Conservation (phyloP, 768 basidiomycete genomes). For the Russula sp. region DNA sequence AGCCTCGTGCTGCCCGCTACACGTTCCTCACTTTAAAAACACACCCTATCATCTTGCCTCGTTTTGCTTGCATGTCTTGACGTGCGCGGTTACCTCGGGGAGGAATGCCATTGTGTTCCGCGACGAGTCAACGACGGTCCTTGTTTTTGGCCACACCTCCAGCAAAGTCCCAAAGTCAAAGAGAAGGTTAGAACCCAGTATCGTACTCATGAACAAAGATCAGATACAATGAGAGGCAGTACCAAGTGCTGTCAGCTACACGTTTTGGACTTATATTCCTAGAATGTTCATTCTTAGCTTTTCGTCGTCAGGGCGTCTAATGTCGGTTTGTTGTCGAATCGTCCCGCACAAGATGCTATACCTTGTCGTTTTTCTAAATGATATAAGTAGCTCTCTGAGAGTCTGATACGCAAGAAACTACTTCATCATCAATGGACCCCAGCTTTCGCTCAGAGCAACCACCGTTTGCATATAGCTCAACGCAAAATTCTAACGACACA, state of each 20-base stretch:
- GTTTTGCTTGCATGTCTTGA: background rate
- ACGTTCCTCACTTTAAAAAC: too few species aligned
- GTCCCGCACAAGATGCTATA: background rate
- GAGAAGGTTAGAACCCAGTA: too few species aligned
- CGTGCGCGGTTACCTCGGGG: background rate
- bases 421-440: background rate
- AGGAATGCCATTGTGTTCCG: too few species aligned
- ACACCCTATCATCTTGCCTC: background rate
- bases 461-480: background rate
- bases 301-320: conserved; percentile 3
- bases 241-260: background rate
- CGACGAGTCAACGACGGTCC: background rate
- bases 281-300: background rate
- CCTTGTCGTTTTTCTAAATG: background rate
- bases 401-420: background rate
- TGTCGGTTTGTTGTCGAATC: background rate
- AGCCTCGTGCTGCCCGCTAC: background rate
- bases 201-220: conserved; percentile 1
- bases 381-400: conserved; percentile 8
- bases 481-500: too few species aligned
- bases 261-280: background rate
- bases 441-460: background rate
- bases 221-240: background rate
- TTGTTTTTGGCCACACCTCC: background rate
- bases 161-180: background rate